Conservation (phyloP, 1,139 yeast species). For the Maudiozyma humilis region DNA sequence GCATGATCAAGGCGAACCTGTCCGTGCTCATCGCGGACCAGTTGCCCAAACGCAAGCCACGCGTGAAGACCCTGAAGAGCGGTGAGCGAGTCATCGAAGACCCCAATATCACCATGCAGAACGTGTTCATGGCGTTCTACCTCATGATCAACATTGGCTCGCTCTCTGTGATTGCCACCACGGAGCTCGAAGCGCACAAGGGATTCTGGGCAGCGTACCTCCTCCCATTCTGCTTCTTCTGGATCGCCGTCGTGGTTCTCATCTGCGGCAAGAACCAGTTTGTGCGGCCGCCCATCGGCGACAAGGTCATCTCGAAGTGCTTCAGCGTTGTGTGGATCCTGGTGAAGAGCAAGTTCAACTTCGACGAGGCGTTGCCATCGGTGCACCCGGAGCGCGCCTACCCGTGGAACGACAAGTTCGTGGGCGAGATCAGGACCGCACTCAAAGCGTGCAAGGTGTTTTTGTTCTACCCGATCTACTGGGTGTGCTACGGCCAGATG, state of each 20-base stretch:
- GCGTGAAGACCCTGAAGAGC: slow-evolving; percentile 47
- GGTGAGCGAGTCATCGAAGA: slow-evolving; percentile 68
- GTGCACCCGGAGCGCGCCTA: slow-evolving; percentile 35
- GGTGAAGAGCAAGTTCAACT: slow-evolving; percentile 41
- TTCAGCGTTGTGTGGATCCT: slow-evolving; percentile 44
- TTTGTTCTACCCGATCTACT: slow-evolving; percentile 53
- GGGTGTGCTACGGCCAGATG: slow-evolving; percentile 58
- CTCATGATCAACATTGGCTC: slow-evolving; percentile 78
- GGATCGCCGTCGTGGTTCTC: slow-evolving; percentile 49
- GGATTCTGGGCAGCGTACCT: slow-evolving; percentile 75
- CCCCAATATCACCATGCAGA: slow-evolving; percentile 61
- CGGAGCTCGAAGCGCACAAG: slow-evolving; percentile 37
- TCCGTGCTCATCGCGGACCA: slow-evolving; percentile 77
- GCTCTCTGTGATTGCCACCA: slow-evolving; percentile 67
- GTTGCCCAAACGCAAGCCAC: slow-evolving; percentile 48
- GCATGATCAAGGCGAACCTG: slow-evolving; percentile 74
- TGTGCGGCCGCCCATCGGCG: slow-evolving; percentile 54
- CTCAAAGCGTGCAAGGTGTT: slow-evolving; percentile 54
- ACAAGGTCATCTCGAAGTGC: slow-evolving; percentile 51
- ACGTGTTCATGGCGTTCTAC: slow-evolving; percentile 70
- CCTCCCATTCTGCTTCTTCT: slow-evolving; percentile 60
- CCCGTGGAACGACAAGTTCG: slow-evolving; percentile 45
- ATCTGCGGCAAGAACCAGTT: slow-evolving; percentile 49
- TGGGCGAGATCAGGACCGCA: slow-evolving; percentile 52
- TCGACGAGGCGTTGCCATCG: slow-evolving; percentile 51